Evolutionary conservation across 805 yeast species (phyloP), one percentile per base, ranked within the genome.

Genomic region (Candida ulmi): DNA sequence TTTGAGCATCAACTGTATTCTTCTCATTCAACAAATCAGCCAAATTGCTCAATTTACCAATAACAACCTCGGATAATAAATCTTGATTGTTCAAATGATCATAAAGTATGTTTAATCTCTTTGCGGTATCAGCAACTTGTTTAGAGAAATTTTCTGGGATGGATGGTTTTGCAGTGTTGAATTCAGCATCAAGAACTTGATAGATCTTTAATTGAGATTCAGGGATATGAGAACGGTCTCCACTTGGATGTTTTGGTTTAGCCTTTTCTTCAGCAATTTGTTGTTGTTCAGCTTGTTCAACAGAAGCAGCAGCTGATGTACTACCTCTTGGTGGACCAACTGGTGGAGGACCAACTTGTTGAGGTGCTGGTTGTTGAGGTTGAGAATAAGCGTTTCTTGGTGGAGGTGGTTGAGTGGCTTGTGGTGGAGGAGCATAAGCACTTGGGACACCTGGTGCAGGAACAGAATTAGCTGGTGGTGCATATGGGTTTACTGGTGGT

Each of bases 81-180:
- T 83, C 91, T 40, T 74, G 76, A 50, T 80, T 83, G 57, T 83
- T 83, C 63, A 93, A 73, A 51, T 81, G 88, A 50, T 80, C 88
- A 58, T 74, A 88, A 46, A 93, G 67, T 38, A 87, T 73, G 46
- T 78, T 74, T 41, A 93, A 63, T 60, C 98, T 78, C 66, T 83
- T 83, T 50, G 81, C 91, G 56, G 95, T 79, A 59, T 91, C 98
- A 34, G 63, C 67, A 38, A 83, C 73, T 54, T 88, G 96, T 45
- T 78, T 82, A 21, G 72, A 60, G 54, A 76, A 87, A 57, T 77
- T 79, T 36, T 78, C 84, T 19, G 96, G 95, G 32, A 88, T 74
- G 33, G 70, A 67, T 15, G 95, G 91, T 50, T 80, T 74, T 15
- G 87, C 79, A 24, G 76, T 69, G 21, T 68, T 74, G 50, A 87